These are phyloP conservation scores for Sporothrix pallida DNA, from an alignment of 2,329 filamentous ascomycete species.

Conservation along the genomic window DNA sequence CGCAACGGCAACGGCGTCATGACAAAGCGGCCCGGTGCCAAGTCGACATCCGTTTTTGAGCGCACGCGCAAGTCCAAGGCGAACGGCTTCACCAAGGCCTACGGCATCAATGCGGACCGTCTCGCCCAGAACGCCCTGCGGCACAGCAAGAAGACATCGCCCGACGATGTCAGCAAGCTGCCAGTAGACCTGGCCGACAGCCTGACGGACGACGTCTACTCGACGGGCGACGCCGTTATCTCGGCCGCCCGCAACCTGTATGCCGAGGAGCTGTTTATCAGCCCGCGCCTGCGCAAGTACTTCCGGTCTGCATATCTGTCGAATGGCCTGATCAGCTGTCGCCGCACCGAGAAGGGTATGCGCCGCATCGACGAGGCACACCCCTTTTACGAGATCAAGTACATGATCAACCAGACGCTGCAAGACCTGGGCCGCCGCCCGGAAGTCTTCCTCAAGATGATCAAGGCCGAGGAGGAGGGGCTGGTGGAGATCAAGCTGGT, in stretches of 20 bases:
- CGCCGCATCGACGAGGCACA: conserved; percentile 94
- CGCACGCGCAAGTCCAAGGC: conserved; percentile 80
- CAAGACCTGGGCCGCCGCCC: conserved; percentile 80
- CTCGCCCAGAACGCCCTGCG: conserved; percentile 86
- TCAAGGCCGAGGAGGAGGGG: conserved; percentile 94
- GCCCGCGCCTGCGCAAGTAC: conserved; percentile 86
- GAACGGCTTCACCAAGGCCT: conserved; percentile 82
- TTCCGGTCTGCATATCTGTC: conserved; percentile 84
- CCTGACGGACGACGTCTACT: conserved; percentile 73
- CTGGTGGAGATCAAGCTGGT: conserved; percentile 83
- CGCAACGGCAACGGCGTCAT: conserved; percentile 60
- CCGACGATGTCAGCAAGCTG: conserved; percentile 79
- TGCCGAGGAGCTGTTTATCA: conserved; percentile 86
- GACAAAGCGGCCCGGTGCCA: conserved; percentile 80
- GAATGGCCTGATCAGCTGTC: conserved; percentile 82
- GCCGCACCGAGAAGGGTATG: conserved; percentile 90
- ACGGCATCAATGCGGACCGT: conserved; percentile 87
- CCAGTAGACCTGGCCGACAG: conserved; percentile 88
- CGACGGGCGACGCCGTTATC: conserved; percentile 76
- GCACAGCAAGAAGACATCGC: conserved; percentile 76
- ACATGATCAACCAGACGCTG: conserved; percentile 87
- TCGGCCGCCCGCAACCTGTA: conserved; percentile 84
- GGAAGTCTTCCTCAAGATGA: conserved; percentile 93
- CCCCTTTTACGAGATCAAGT: conserved; percentile 97
- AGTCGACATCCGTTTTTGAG: conserved; percentile 77